phyloP scores from a whole-genome alignment of 1,139 yeast genomes.

The Nakaseomyces bracarensis region DNA sequence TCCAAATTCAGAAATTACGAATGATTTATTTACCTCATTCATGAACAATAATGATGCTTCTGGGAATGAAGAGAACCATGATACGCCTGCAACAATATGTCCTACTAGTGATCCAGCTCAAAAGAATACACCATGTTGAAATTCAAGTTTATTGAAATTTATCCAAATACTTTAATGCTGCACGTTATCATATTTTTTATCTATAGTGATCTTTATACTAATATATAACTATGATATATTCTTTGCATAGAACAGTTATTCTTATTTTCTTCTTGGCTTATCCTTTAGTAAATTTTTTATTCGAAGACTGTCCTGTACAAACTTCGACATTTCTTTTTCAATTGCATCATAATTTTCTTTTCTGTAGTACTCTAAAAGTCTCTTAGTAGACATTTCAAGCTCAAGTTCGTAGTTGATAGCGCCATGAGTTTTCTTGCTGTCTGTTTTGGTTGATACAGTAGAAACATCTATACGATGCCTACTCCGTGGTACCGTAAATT shows the following conservation, averaged over 20 bases:
- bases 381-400: not conserved
- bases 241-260: too few species aligned
- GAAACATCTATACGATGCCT: not conserved
- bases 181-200: too few species aligned
- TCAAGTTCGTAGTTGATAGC: not conserved
- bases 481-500: not conserved
- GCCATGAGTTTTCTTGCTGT: not conserved
- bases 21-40: conserved; percentile 6
- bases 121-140: not conserved
- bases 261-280: not conserved
- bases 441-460: not conserved
- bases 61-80: not conserved
- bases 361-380: not conserved
- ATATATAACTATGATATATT: too few species aligned
- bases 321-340: not conserved
- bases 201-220: too few species aligned
- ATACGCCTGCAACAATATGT: conserved; percentile 4
- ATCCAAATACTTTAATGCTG: too few species aligned
- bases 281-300: not conserved
- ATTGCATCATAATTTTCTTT: not conserved
- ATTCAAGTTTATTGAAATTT: too few species aligned
- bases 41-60: not conserved
- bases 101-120: conserved; percentile 4
- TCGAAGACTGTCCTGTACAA: not conserved
- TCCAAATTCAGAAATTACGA: conserved; percentile 6